Conservation (phyloP, 495 filamentous ascomycete species). For the Podospora pseudocomata region DNA sequence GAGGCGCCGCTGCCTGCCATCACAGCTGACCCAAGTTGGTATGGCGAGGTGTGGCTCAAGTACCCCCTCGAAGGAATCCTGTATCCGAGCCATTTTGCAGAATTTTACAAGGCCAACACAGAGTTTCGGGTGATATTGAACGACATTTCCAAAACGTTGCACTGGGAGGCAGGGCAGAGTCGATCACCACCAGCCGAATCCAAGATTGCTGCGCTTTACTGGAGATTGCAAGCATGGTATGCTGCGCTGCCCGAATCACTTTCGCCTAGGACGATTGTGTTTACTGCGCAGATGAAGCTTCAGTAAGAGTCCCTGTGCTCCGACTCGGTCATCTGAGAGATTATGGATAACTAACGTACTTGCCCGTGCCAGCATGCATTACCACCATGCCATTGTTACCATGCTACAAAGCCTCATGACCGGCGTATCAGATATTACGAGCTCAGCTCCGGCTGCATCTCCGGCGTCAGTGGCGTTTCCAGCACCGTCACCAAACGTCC, state of each 20-base stretch:
- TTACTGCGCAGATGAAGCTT: slow-evolving; percentile 39
- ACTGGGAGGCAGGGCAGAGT: slow-evolving; percentile 5
- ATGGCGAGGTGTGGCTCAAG: slow-evolving; percentile 34
- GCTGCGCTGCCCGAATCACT: slow-evolving; percentile 30
- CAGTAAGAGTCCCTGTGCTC: slow-evolving; percentile 12
- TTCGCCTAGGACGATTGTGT: slow-evolving; percentile 30
- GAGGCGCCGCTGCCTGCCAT: slow-evolving; percentile 29
- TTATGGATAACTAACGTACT: neutral
- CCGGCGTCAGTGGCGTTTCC: neutral
- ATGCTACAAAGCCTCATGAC: slow-evolving; percentile 20
- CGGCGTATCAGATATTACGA: slow-evolving; percentile 15
- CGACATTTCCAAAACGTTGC: slow-evolving; percentile 20
- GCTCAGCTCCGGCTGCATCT: neutral
- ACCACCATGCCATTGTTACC: slow-evolving; percentile 21
- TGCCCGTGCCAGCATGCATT: slow-evolving; percentile 20
- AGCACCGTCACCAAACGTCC: neutral
- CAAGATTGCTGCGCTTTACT: slow-evolving; percentile 31
- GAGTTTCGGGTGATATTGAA: slow-evolving; percentile 33
- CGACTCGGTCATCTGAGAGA: neutral
- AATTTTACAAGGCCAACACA: slow-evolving; percentile 28
- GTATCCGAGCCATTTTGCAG: slow-evolving; percentile 21
- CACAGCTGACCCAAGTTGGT: slow-evolving; percentile 23
- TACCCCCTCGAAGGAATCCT: slow-evolving; percentile 27
- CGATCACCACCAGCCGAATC: slow-evolving; percentile 10
- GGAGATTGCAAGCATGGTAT: slow-evolving; percentile 25